Percentiles rank a stretch among this genome's conserved stretches.
Conservation (phyloP, 495 filamentous ascomycete genomes). For the Trypethelium eluteriae region DNA sequence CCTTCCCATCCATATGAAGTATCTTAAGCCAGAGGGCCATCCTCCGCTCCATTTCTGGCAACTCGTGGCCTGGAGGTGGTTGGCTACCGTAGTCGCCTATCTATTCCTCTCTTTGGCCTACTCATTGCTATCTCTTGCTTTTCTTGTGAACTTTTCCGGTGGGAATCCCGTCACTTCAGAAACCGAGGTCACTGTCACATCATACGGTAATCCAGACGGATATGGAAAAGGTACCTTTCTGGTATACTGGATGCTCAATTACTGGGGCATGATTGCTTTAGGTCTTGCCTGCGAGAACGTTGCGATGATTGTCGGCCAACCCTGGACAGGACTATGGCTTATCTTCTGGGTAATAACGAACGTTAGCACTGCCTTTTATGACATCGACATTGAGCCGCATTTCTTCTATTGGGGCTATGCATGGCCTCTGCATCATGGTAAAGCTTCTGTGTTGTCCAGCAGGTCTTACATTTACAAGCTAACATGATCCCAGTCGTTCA, state of each 20-base stretch:
- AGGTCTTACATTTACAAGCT: constrained; percentile 9
- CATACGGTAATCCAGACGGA: constrained; percentile 42
- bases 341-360: constrained; percentile 75
- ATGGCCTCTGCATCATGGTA: constrained; percentile 61
- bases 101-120: constrained; percentile 62
- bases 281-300: constrained; percentile 67
- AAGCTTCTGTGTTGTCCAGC: constrained; percentile 16
- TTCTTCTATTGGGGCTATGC: constrained; percentile 66
- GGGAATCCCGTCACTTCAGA: constrained; percentile 28
- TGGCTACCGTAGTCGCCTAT: constrained; percentile 54
- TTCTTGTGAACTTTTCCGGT: constrained; percentile 52
- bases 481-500: constrained; percentile 46
- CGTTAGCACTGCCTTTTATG: constrained; percentile 58
- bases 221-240: constrained; percentile 56
- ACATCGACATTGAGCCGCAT: constrained; percentile 48
- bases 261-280: constrained; percentile 58
- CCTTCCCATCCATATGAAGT: constrained; percentile 57
- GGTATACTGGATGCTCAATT: constrained; percentile 72
- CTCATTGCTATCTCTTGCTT: constrained; percentile 57
- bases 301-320: constrained; percentile 59
- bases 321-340: constrained; percentile 62
- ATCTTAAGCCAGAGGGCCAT: constrained; percentile 43
- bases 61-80: constrained; percentile 54
- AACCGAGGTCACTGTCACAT: constrained; percentile 40
- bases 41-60: constrained; percentile 55